phyloP scores from a whole-genome alignment of 208 protist species.

The Angomonas ambiguus region DNA sequence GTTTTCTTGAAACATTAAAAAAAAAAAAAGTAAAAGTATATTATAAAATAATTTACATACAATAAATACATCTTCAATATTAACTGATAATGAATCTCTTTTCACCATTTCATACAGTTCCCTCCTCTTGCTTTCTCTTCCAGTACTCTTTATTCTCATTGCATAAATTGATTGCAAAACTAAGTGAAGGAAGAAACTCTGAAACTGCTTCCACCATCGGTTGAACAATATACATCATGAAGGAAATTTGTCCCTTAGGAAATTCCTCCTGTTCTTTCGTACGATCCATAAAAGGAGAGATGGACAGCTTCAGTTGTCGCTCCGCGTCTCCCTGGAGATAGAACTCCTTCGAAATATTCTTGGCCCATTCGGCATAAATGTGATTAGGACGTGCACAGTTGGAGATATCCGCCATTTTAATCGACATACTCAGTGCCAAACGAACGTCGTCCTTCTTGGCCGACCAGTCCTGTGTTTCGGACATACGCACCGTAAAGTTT shows the following conservation, averaged over 20 bases:
- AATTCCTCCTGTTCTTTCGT: conserved; percentile 76
- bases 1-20: conserved; percentile 2
- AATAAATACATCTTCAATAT: neutral
- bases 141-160: conserved; percentile 85
- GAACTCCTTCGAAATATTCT: conserved; percentile 91
- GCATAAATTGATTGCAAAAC: conserved; percentile 74
- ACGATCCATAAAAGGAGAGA: conserved; percentile 93
- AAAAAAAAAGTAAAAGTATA: conserved; percentile 19
- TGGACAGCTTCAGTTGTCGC: conserved; percentile 51
- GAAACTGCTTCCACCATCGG: conserved; percentile 86
- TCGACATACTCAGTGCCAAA: conserved; percentile 86
- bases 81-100: neutral
- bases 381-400: conserved; percentile 88
- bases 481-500: conserved; percentile 73
- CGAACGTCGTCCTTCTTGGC: conserved; percentile 77
- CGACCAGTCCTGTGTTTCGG: conserved; percentile 68
- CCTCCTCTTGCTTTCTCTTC: conserved; percentile 44
- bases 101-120: neutral
- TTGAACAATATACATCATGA: conserved; percentile 91
- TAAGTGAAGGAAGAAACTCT: conserved; percentile 75
- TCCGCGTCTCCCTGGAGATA: conserved; percentile 93
- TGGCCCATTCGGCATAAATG: conserved; percentile 90
- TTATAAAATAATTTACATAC: neutral
- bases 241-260: conserved; percentile 86
- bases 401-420: conserved; percentile 95